Evolutionary conservation across 345 rosid species (phyloP).

Genomic region (Boechera retrofracta): DNA sequence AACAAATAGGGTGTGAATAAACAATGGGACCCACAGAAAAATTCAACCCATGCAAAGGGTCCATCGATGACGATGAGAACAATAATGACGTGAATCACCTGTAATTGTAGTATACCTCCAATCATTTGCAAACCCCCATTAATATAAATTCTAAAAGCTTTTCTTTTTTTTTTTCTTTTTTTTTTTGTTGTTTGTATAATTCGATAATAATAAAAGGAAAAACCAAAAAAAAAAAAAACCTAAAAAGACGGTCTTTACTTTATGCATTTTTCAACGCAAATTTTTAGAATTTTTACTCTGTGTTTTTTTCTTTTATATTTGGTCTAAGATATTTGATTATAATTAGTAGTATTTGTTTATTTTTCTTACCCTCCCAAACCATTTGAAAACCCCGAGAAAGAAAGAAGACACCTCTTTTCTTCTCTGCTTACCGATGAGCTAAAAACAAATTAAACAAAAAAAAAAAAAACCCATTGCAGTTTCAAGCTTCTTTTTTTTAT

Average conservation of each 20-base stretch:
- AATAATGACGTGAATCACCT: slow-evolving; percentile 46
- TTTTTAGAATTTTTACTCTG: slow-evolving; percentile 8
- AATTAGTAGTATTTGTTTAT: background rate
- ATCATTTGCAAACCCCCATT: slow-evolving; percentile 46
- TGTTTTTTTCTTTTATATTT: background rate
- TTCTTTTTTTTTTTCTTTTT: background rate
- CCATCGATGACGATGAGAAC: slow-evolving; percentile 45
- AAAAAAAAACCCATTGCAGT: slow-evolving; percentile 43
- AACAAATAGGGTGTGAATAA: slow-evolving; percentile 10
- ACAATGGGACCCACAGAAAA: slow-evolving; percentile 11
- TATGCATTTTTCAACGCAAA: slow-evolving; percentile 40
- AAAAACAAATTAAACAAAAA: slow-evolving; percentile 38
- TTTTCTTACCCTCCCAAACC: slow-evolving; percentile 63
- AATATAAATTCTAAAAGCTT: slow-evolving; percentile 26
- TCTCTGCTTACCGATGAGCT: slow-evolving; percentile 63
- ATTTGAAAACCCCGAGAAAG: slow-evolving; percentile 93
- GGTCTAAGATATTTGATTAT: background rate
- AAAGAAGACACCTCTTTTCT: slow-evolving; percentile 54
- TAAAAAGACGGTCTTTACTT: slow-evolving; percentile 36
- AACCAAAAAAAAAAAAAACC: background rate
- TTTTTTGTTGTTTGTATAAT: background rate
- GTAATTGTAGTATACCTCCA: slow-evolving; percentile 37
- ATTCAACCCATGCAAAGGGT: slow-evolving; percentile 43
- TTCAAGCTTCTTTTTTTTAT: slow-evolving; percentile 23
- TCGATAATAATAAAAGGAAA: background rate